Percentiles rank a stretch among this genome's conserved stretches.
Evolutionary conservation across 768 basidiomycete species (phyloP).

Genomic region (Erythrobasidium yunnanense): DNA sequence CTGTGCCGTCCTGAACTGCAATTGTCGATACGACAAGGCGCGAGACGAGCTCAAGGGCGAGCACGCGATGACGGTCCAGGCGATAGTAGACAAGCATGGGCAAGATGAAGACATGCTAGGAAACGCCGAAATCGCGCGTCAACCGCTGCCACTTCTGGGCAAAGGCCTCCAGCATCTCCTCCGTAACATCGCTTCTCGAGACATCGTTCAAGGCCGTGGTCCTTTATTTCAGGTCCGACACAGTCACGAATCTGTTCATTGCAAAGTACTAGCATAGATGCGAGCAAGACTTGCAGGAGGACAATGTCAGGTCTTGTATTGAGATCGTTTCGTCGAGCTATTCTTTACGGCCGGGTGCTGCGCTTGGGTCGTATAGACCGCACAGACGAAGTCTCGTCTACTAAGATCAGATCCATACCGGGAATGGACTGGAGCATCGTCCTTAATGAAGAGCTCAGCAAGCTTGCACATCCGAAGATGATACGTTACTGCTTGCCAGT

Average conservation of each 20-base stretch:
- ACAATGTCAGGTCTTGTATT: background rate
- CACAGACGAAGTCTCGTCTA: constrained; percentile 1
- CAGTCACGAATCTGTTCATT: constrained; percentile 8
- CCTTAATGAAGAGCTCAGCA: background rate
- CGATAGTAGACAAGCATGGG: constrained; percentile 1
- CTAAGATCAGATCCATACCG: background rate
- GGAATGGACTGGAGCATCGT: background rate
- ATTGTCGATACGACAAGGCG: constrained; percentile 21
- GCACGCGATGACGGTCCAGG: constrained; percentile 10
- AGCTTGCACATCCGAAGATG: background rate
- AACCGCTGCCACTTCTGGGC: constrained; percentile 14
- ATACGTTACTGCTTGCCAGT: background rate
- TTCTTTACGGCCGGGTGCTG: background rate
- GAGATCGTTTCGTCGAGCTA: background rate
- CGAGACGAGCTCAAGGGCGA: background rate
- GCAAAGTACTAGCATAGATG: constrained; percentile 5
- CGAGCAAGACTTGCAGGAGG: background rate
- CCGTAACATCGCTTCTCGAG: background rate
- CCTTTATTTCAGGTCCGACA: constrained; percentile 22
- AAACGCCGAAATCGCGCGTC: background rate
- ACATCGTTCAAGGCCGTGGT: background rate
- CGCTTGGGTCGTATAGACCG: background rate
- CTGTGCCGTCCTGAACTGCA: background rate
- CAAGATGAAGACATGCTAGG: background rate
- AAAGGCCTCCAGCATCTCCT: constrained; percentile 18